Conservation (phyloP, 805 yeast genomes). For the Wickerhamomyces sydowiorum region DNA sequence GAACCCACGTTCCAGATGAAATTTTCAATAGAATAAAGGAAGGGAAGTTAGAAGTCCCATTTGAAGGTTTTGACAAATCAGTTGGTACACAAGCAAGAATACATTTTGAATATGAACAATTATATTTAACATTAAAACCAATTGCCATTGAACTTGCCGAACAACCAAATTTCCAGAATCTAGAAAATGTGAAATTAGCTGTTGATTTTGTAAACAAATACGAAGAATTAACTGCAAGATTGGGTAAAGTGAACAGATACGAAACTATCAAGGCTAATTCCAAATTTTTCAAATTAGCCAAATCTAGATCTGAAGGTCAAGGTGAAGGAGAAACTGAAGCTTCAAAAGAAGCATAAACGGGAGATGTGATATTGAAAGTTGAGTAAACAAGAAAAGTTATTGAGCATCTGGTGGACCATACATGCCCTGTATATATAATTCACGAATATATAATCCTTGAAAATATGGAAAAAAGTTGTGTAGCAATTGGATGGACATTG, state of each 20-base stretch:
- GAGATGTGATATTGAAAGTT: too few relatives aligned
- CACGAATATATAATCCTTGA: neutral
- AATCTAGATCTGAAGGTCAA: neutral
- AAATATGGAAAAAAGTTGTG: neutral
- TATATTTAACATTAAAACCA: constrained; percentile 20
- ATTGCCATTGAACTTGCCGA: constrained; percentile 11
- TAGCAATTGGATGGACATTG: too few relatives aligned
- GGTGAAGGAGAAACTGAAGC: constrained; percentile 1
- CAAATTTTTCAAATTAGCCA: neutral
- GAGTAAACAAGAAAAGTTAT: too few relatives aligned
- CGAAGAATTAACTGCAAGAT: constrained; percentile 5
- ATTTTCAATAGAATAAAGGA: constrained; percentile 2
- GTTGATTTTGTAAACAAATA: constrained; percentile 6
- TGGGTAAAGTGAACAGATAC: constrained; percentile 4
- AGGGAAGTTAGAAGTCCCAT: neutral
- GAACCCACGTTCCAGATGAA: constrained; percentile 9
- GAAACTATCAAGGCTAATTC: constrained; percentile 7
- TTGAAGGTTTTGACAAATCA: constrained; percentile 1
- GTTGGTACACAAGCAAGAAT: constrained; percentile 6
- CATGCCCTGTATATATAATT: neutral
- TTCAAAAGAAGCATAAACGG: constrained; percentile 4
- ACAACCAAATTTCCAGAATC: neutral
- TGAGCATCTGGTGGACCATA: neutral
- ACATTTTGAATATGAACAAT: constrained; percentile 10
- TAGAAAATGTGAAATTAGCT: neutral